Base-by-base conservation (phyloP, 2,329 filamentous ascomycete species). In the Cladosporium colombiae region DNA sequence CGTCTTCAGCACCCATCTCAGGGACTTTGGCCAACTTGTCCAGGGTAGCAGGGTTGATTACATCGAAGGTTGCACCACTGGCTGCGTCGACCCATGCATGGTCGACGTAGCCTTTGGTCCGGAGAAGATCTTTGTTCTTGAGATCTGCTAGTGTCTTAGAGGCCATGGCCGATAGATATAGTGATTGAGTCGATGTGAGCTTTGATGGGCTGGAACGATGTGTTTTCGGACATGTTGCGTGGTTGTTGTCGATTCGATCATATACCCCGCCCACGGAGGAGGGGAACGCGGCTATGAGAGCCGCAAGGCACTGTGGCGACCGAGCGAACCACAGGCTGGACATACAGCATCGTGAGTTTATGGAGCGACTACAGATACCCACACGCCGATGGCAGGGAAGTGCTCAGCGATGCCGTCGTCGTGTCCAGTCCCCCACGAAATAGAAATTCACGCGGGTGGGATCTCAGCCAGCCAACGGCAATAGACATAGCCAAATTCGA, bases 61-160 rank as follows among this genome's bases (percentile, higher is more conserved):
- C 71, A 50, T 71, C 67, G 67, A 74, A 74, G n/a, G 68, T 73
- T 21, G 68, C 67, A 35, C 66, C 59, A 13, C 66, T 65, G 7
- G 27, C 52, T 4, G 69, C 65, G 21, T 37, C 53, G 49, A 70
- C 67, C 73, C 71, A 73, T 65, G 70, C 62, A 46, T 69, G 70
- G 58, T 73, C 70, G 64, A 74, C 69, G 65, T 70, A 65, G 55
- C 68, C 67, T 64, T 68, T 67, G 1, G 63, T 63, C 21, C 49
- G 61, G 29, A 73, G 61, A 8, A 73, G 70, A 16, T 66, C 63
- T 46, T 70, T 68, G 64, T 70, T 69, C 59, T 68, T 68, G 25
- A 70, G 27, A 46, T 40, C 55, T 58, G 55, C 10, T 21, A 58
- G 25, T 29, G 55, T 37, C 27, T 65, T 58, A 35, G 55, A 27